A percentile compares a stretch with the other conserved stretches of the same genome.
phyloP scores from a whole-genome alignment of 352 stramenopile species.

The Globisporangium ultimum region DNA sequence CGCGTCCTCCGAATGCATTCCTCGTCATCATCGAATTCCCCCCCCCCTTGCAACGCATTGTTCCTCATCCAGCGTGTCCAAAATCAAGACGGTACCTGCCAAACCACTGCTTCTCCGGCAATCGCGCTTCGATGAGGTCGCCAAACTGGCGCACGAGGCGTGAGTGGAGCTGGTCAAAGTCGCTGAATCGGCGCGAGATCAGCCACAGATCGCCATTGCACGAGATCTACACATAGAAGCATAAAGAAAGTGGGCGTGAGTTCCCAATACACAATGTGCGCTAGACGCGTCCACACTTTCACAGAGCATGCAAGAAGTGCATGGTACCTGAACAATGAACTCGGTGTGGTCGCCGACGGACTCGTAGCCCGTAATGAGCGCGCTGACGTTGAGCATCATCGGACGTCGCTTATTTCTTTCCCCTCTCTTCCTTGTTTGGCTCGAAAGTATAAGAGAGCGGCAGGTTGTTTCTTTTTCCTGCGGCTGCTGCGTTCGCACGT shows the following conservation, averaged over 20 bases:
- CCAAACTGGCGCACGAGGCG: conserved; percentile 69
- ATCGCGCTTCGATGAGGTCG: conserved; percentile 57
- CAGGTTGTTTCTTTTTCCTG: conserved; percentile 1
- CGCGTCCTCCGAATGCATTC: conserved; percentile 6
- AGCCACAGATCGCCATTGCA: conserved; percentile 82
- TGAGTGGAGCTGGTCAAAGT: conserved; percentile 86
- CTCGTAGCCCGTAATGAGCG: conserved; percentile 79
- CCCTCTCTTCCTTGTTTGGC: conserved; percentile 1
- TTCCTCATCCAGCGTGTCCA: conserved; percentile 8
- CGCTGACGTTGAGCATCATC: conserved; percentile 73
- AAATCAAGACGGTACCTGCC: conserved; percentile 37
- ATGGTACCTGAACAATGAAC: conserved; percentile 67
- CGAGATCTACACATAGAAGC: conserved; percentile 45
- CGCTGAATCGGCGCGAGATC: conserved; percentile 81
- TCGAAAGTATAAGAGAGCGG: too few relatives aligned
- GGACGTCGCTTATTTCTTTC: conserved; percentile 14
- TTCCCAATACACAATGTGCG: neutral
- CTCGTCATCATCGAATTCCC: conserved; percentile 46
- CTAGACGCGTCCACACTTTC: neutral
- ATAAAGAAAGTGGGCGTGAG: neutral
- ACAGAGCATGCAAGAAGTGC: neutral
- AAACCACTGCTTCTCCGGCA: conserved; percentile 89
- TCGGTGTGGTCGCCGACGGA: conserved; percentile 84
- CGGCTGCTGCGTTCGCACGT: neutral
- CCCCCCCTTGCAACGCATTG: neutral